phyloP scores from a whole-genome alignment of 129 eudicot species.

The Lactuca sativa region DNA sequence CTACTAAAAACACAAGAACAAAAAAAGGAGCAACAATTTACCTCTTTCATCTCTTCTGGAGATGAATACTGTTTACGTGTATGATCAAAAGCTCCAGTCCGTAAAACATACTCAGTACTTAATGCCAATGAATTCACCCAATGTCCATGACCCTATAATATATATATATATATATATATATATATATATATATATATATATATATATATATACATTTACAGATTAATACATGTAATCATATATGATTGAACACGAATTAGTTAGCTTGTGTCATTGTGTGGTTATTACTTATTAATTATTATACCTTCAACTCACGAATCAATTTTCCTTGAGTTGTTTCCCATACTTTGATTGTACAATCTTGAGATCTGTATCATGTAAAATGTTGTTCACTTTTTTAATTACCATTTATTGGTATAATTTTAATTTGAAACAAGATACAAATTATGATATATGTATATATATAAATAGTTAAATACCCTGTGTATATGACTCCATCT shows the following conservation, averaged over 20 bases:
- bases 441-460: no score
- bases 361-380: conserved; percentile 71
- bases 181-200: no score
- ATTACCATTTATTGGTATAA: background rate
- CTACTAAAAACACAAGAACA: background rate
- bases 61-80: conserved; percentile 75
- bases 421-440: conserved; percentile 15
- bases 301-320: conserved; percentile 88
- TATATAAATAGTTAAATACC: conserved; percentile 38
- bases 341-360: conserved; percentile 94
- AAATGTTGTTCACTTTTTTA: background rate
- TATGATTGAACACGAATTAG: background rate
- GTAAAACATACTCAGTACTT: conserved; percentile 92
- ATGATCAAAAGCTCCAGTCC: conserved; percentile 96
- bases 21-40: conserved; percentile 5
- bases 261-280: background rate
- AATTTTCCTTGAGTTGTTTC: conserved; percentile 92
- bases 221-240: no score
- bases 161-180: no score
- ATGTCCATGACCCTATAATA: conserved; percentile 94
- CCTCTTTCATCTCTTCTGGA: conserved; percentile 91
- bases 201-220: no score
- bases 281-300: background rate
- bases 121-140: conserved; percentile 95
- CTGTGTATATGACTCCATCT: conserved; percentile 94